Evolutionary conservation across 805 yeast species (phyloP).

Genomic region (Wickerhamomyces alni): DNA sequence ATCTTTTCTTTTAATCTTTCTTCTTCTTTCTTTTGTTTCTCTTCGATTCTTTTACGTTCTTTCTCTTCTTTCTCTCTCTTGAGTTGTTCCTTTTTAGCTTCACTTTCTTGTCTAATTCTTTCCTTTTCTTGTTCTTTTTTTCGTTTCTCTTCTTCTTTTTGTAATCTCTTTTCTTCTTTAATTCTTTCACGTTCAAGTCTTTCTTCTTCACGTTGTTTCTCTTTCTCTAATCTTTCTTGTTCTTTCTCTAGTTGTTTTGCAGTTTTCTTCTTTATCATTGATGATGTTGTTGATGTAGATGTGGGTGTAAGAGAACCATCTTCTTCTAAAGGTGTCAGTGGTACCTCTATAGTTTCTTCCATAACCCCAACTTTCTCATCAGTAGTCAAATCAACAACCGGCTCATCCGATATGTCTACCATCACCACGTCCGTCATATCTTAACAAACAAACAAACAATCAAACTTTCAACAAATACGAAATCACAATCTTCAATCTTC

Average conservation of each 20-base stretch:
- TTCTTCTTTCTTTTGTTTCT: slow-evolving; percentile 6
- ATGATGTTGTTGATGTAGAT: not conserved
- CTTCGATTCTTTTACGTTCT: slow-evolving; percentile 13
- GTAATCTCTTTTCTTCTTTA: slow-evolving; percentile 19
- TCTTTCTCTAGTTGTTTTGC: slow-evolving; percentile 7
- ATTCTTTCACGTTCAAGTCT: slow-evolving; percentile 27
- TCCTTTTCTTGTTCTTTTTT: slow-evolving; percentile 20
- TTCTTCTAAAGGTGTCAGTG: not conserved
- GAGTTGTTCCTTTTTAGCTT: slow-evolving; percentile 14
- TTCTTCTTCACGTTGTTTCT: slow-evolving; percentile 23
- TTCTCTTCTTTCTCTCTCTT: slow-evolving; percentile 17
- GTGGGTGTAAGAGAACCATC: not conserved
- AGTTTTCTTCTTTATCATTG: not conserved
- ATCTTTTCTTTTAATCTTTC: slow-evolving; percentile 20
- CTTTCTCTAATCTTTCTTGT: slow-evolving; percentile 16
- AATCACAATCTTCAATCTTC: too few relatives aligned
- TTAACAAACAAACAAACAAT: not conserved
- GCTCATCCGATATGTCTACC: slow-evolving; percentile 7
- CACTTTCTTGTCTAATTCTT: slow-evolving; percentile 20
- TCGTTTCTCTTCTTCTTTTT: slow-evolving; percentile 15
- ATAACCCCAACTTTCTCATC: too few relatives aligned
- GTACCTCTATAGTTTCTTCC: too few relatives aligned
- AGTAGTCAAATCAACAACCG: not conserved
- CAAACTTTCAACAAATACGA: too few relatives aligned
- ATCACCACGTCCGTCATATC: slow-evolving; percentile 1